Evolutionary conservation across 2,329 filamentous ascomycete genomes (phyloP).

Genomic region (Alternaria gansuensis): DNA sequence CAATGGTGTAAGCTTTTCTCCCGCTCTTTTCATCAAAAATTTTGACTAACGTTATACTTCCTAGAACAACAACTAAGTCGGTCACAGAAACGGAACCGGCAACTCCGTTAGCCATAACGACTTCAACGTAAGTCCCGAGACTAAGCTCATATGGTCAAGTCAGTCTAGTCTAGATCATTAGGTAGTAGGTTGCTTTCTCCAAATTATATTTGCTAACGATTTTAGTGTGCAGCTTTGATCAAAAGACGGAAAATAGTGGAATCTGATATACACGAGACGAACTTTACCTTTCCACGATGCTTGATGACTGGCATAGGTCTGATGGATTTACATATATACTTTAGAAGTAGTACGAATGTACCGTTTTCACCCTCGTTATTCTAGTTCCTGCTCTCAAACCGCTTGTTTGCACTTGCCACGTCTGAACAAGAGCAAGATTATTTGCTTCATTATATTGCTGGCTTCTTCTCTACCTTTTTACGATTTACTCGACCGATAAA

Average conservation of each 20-base stretch:
- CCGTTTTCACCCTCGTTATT: not conserved
- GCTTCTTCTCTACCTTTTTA: too few relatives aligned
- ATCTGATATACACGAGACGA: not conserved
- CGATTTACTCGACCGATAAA: too few relatives aligned
- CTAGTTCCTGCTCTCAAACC: not conserved
- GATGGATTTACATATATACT: slow-evolving; percentile 1
- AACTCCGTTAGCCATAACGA: slow-evolving; percentile 24
- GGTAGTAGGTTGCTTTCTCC: not conserved
- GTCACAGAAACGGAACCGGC: slow-evolving; percentile 14
- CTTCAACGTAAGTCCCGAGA: slow-evolving; percentile 27
- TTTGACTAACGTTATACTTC: not conserved
- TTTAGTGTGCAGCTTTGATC: not conserved
- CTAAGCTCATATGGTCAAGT: slow-evolving; percentile 19
- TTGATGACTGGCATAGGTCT: slow-evolving; percentile 3
- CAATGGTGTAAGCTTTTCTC: slow-evolving; percentile 10
- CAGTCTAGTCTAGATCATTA: slow-evolving; percentile 12
- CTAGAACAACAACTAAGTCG: slow-evolving; percentile 6
- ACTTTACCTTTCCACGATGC: not conserved
- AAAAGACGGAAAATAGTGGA: not conserved
- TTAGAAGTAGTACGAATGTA: slow-evolving; percentile 6
- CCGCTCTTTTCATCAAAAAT: too few relatives aligned
- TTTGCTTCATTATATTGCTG: too few relatives aligned
- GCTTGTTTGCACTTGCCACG: too few relatives aligned
- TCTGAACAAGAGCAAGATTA: too few relatives aligned
- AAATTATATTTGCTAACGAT: not conserved